Evolutionary conservation across 2,329 filamentous ascomycete species (phyloP).

Genomic region (Knoxdaviesia proteae): DNA sequence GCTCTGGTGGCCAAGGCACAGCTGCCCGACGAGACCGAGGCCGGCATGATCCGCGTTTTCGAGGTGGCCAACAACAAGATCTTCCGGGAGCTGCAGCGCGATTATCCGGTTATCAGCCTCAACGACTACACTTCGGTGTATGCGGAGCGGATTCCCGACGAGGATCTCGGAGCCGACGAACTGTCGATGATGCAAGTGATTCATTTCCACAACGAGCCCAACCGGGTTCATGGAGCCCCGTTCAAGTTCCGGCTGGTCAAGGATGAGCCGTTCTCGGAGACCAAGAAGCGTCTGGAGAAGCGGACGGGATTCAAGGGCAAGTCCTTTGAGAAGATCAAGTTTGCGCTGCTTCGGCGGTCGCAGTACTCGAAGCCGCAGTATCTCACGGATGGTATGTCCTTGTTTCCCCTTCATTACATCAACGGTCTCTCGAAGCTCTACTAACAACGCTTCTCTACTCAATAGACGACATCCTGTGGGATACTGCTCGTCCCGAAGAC

Average conservation of each 20-base stretch:
- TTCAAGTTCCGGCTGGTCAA: constrained; percentile 78
- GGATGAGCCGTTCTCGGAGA: constrained; percentile 72
- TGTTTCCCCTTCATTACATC: constrained; percentile 4
- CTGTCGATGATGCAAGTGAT: constrained; percentile 54
- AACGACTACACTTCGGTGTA: constrained; percentile 72
- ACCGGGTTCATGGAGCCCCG: constrained; percentile 66
- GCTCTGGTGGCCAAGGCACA: constrained; percentile 63
- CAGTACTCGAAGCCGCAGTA: constrained; percentile 62
- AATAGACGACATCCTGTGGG: constrained; percentile 38
- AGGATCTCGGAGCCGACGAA: constrained; percentile 38
- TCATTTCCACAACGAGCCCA: constrained; percentile 82
- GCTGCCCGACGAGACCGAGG: constrained; percentile 50
- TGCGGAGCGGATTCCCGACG: constrained; percentile 61
- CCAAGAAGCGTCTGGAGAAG: constrained; percentile 84
- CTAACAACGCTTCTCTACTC: neutral
- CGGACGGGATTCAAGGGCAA: constrained; percentile 92
- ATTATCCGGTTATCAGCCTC: constrained; percentile 57
- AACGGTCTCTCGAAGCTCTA: constrained; percentile 3
- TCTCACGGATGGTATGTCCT: constrained; percentile 59
- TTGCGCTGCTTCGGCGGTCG: constrained; percentile 56
- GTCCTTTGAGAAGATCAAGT: constrained; percentile 96
- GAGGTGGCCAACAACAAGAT: constrained; percentile 70
- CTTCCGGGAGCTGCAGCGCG: constrained; percentile 52
- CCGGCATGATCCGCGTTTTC: constrained; percentile 56
- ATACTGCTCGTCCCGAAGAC: constrained; percentile 27